These are phyloP conservation scores for Ceratocystis colombiana DNA, from an alignment of 2,329 filamentous ascomycete genomes.

Conservation along the genomic window DNA sequence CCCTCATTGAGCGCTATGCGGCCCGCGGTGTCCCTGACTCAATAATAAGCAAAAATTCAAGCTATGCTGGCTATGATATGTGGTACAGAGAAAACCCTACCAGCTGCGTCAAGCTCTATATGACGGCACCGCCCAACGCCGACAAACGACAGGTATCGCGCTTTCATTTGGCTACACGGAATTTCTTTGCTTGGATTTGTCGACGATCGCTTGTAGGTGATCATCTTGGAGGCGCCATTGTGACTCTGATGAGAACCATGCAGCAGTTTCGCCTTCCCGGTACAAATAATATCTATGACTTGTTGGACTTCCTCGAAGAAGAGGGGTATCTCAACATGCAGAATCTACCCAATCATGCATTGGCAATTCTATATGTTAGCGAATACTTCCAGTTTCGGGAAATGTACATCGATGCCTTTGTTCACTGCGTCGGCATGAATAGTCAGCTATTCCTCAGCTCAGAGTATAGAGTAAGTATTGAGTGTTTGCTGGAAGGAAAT, in stretches of 20 bases:
- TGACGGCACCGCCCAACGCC: constrained; percentile 51
- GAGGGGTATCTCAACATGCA: constrained; percentile 60
- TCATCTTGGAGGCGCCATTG: constrained; percentile 53
- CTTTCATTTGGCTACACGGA: constrained; percentile 60
- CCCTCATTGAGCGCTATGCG: constrained; percentile 46
- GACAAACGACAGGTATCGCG: constrained; percentile 46
- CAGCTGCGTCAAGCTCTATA: constrained; percentile 50
- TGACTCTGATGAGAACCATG: constrained; percentile 56
- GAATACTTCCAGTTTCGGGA: constrained; percentile 53
- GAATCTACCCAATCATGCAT: constrained; percentile 55
- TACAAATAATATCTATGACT: constrained; percentile 49
- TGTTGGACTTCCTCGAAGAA: constrained; percentile 56
- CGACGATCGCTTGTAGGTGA: constrained; percentile 57
- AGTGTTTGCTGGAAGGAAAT: no score
- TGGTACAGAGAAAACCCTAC: constrained; percentile 32
- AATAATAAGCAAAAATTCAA: constrained; percentile 15
- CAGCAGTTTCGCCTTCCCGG: constrained; percentile 47
- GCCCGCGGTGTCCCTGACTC: constrained; percentile 21
- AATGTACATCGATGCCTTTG: constrained; percentile 64
- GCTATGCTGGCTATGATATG: constrained; percentile 30
- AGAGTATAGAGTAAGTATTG: constrained; percentile 50
- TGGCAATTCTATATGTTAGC: constrained; percentile 57
- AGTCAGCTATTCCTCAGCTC: constrained; percentile 46
- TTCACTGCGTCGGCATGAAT: constrained; percentile 70
- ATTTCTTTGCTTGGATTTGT: constrained; percentile 64